phyloP scores from a whole-genome alignment of 139 green algal genomes.

The Chlamydomonas urium region DNA sequence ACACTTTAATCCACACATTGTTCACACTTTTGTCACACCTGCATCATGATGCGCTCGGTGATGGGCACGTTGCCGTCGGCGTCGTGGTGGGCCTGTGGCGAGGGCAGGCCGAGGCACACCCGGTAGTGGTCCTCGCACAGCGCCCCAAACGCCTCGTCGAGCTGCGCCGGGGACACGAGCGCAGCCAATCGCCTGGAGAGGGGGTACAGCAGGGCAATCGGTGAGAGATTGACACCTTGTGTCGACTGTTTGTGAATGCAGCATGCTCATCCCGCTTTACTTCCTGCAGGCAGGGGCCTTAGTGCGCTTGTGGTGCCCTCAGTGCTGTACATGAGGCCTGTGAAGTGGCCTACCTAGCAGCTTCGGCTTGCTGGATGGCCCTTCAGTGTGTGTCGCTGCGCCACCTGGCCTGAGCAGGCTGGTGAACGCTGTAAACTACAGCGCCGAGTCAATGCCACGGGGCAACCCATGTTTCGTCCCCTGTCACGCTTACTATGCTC shows the following conservation, averaged over 20 bases:
- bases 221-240: too few species aligned
- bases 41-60: slow-evolving; percentile 24
- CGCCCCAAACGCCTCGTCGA: slow-evolving; percentile 4
- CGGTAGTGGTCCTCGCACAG: slow-evolving; percentile 16
- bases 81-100: slow-evolving; percentile 10
- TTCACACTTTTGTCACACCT: background rate
- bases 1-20: background rate
- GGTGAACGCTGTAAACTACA: background rate
- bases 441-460: too few species aligned
- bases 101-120: slow-evolving; percentile 17
- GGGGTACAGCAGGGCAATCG: too few species aligned
- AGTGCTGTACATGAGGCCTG: background rate
- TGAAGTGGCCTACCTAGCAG: background rate
- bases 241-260: too few species aligned
- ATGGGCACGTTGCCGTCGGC: slow-evolving; percentile 2
- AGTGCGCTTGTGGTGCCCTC: too few species aligned
- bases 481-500: too few species aligned
- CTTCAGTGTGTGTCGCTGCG: background rate
- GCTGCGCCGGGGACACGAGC: background rate
- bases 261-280: too few species aligned
- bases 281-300: too few species aligned
- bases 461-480: too few species aligned
- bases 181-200: slow-evolving; percentile 3
- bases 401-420: background rate
- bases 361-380: background rate